These are phyloP conservation scores for Thielaviopsis euricoi DNA, from an alignment of 2,329 filamentous ascomycete genomes.

Conservation along the genomic window DNA sequence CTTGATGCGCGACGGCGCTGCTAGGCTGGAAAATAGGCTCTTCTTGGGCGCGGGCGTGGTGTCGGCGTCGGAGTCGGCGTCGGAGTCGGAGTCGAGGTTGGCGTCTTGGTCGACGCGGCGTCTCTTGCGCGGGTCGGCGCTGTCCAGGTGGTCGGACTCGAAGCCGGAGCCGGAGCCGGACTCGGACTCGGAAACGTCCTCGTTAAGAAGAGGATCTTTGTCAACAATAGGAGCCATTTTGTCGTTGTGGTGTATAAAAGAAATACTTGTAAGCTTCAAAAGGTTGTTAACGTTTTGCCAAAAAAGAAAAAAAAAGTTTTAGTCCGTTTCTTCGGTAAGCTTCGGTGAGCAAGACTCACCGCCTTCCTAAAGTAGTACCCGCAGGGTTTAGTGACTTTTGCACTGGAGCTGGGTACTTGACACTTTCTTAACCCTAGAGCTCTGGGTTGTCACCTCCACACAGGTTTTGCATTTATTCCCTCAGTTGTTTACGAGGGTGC, in stretches of 20 bases:
- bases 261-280: background rate
- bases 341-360: background rate
- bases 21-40: conserved; percentile 24
- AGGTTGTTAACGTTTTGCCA: background rate
- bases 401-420: too few relatives aligned
- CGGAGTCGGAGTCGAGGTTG: conserved; percentile 15
- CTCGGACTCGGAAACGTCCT: background rate
- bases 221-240: conserved; percentile 10
- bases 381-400: background rate
- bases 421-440: background rate
- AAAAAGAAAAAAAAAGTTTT: background rate
- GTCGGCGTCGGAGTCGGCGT: conserved; percentile 16
- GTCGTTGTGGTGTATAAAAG: background rate
- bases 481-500: background rate
- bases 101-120: conserved; percentile 20
- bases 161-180: conserved; percentile 14
- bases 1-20: conserved; percentile 37
- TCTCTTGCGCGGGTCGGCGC: conserved; percentile 27
- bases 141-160: conserved; percentile 35
- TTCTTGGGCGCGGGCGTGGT: conserved; percentile 17
- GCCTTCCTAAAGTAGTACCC: background rate
- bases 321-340: background rate
- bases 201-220: background rate
- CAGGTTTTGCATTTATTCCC: background rate
- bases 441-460: too few relatives aligned